phyloP scores from a whole-genome alignment of 768 basidiomycete genomes.

The Tricholoma terreum region DNA sequence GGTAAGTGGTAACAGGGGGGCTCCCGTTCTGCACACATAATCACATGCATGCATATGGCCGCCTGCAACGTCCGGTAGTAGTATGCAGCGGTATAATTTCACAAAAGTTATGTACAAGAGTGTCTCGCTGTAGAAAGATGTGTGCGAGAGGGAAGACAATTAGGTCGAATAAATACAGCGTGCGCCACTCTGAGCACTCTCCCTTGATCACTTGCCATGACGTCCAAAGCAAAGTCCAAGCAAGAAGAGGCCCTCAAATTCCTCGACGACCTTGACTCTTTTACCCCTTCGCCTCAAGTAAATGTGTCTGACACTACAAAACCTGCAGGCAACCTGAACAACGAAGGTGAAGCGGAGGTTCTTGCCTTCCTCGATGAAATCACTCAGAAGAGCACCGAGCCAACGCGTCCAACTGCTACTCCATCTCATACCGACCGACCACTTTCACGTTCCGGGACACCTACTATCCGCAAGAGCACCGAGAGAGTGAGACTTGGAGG shows the following conservation, averaged over 20 bases:
- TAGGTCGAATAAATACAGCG: background rate
- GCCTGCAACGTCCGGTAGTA: too few relatives aligned
- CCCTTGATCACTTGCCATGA: slow-evolving; percentile 20
- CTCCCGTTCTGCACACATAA: background rate
- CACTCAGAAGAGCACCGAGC: slow-evolving; percentile 85
- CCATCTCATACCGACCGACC: slow-evolving; percentile 54
- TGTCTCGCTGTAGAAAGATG: background rate
- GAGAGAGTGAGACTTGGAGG: slow-evolving; percentile 70
- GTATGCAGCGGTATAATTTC: too few relatives aligned
- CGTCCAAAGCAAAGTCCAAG: slow-evolving; percentile 66
- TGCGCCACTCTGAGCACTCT: too few relatives aligned
- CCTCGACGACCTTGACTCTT: slow-evolving; percentile 90
- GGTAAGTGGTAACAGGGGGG: too few relatives aligned
- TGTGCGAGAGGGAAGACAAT: background rate
- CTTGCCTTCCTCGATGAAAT: slow-evolving; percentile 94
- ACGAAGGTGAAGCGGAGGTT: slow-evolving; percentile 74
- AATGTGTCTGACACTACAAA: slow-evolving; percentile 8
- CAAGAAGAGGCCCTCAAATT: slow-evolving; percentile 88
- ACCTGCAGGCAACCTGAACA: slow-evolving; percentile 22
- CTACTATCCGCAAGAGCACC: slow-evolving; percentile 69
- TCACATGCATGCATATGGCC: background rate
- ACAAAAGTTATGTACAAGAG: too few relatives aligned
- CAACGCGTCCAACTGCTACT: slow-evolving; percentile 57
- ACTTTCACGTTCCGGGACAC: slow-evolving; percentile 65
- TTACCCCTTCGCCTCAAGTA: slow-evolving; percentile 40